phyloP scores from a whole-genome alignment of 257 asterid genomes.

The Solanum commersonii region DNA sequence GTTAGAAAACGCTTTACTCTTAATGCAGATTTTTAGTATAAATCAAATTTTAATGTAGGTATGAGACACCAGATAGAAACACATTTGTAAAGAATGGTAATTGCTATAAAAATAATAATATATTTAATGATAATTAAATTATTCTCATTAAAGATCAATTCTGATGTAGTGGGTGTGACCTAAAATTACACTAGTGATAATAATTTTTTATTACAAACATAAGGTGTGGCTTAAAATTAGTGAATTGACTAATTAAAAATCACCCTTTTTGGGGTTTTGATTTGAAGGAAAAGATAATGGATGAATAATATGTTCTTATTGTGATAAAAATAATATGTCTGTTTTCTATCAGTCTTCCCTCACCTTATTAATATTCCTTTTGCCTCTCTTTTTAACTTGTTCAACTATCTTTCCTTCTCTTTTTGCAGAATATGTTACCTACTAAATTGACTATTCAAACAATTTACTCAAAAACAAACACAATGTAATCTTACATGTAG shows the following conservation, averaged over 20 bases:
- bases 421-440: background rate
- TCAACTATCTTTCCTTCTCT: conserved; percentile 9
- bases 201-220: background rate
- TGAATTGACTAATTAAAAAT: background rate
- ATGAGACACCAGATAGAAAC: too few relatives aligned
- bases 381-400: conserved; percentile 10
- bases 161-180: background rate
- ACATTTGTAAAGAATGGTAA: too few relatives aligned
- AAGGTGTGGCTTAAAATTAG: background rate
- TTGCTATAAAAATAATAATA: too few relatives aligned
- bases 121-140: too few relatives aligned
- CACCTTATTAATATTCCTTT: conserved; percentile 16
- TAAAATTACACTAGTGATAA: background rate
- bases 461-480: background rate
- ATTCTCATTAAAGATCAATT: too few relatives aligned
- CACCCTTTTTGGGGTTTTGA: background rate
- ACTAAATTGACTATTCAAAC: background rate
- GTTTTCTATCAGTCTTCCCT: conserved; percentile 6
- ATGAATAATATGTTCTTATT: background rate
- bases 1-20: rapidly evolving
- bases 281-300: background rate
- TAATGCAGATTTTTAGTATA: background rate
- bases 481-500: background rate
- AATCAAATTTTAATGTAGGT: too few relatives aligned
- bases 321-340: background rate